A percentile compares a stretch with the other conserved stretches of the same genome.
These are phyloP conservation scores for Schoenoplectus tabernaemontani DNA, from an alignment of 202 grass and related monocot species.

Conservation along the genomic window DNA sequence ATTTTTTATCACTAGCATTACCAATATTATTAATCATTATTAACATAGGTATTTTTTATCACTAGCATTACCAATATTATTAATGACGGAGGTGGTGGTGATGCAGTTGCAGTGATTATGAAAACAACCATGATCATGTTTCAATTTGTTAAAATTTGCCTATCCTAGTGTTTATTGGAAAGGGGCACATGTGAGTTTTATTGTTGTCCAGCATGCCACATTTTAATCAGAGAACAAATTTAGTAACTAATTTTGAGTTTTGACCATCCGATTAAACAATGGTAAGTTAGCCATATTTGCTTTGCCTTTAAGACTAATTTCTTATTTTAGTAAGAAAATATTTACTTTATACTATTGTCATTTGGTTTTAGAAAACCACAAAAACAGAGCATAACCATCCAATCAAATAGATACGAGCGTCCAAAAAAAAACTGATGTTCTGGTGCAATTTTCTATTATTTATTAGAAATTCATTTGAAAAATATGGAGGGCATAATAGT, in stretches of 20 bases:
- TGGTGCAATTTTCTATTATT: background rate
- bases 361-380: background rate
- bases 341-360: background rate
- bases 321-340: background rate
- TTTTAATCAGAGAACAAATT: background rate
- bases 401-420: background rate
- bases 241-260: background rate
- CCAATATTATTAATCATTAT: no score
- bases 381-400: background rate
- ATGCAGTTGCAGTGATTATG: background rate
- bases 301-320: background rate
- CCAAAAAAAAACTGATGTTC: background rate
- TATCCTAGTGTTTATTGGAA: background rate
- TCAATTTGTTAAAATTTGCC: background rate
- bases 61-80: slow-evolving; percentile 6
- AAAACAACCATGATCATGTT: background rate
- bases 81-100: background rate
- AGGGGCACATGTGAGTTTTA: background rate
- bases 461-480: background rate
- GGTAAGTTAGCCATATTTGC: background rate
- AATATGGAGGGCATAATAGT: background rate
- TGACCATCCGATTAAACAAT: background rate
- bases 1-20: background rate
- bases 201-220: background rate
- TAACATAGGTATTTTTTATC: background rate